Evolutionary conservation across 1,284 basidiomycete species (phyloP), one percentile per base, ranked within the genome.

Genomic region (Earliella scabrosa): DNA sequence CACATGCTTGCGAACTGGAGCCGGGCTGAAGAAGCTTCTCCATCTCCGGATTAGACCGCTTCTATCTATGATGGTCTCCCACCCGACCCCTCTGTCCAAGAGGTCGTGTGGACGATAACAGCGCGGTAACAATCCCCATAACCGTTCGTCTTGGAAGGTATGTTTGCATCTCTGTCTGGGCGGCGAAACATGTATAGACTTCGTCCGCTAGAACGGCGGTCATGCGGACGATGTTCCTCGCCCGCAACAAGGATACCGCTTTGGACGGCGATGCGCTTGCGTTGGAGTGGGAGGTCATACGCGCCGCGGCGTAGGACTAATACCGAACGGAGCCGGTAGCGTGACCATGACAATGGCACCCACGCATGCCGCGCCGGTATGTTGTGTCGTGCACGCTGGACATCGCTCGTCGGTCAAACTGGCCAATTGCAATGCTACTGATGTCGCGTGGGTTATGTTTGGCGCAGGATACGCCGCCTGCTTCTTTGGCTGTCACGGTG

Each of bases 301-400:
- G 35, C 44, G n/a, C 35, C 16, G 27, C 34, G 10, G 47, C n/a
- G n/a, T 21, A 23, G 24, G 16, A 47, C 21, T 24, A 9, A 27
- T 16, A 45, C 34, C 47, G 45, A 39, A 14, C 41, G 35, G 26
- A 18, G 29, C 29, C 44, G 52, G 49, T 31, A 58, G 50, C 50
- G 59, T 61, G 59, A 53, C 55, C 59, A 50, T 60, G 59, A 39
- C 56, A 45, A 54, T 50, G 26, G 49, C 32, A 40, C 53, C 27
- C 44, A 40, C 43, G 50, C n/a, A n/a, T n/a, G n/a, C n/a, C n/a
- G n/a, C n/a, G n/a, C n/a, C n/a, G n/a, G n/a, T n/a, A n/a, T n/a
- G n/a, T n/a, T n/a, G n/a, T 32, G 31, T 32, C 7, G 31, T 32
- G 32, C 10, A 34, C 32, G 32, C 5, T 34, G 32, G 32, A 34